Percentiles rank a stretch among this genome's conserved stretches.
These are phyloP conservation scores for Globisporangium heterothallicum DNA, from an alignment of 352 stramenopile species.

Conservation along the genomic window DNA sequence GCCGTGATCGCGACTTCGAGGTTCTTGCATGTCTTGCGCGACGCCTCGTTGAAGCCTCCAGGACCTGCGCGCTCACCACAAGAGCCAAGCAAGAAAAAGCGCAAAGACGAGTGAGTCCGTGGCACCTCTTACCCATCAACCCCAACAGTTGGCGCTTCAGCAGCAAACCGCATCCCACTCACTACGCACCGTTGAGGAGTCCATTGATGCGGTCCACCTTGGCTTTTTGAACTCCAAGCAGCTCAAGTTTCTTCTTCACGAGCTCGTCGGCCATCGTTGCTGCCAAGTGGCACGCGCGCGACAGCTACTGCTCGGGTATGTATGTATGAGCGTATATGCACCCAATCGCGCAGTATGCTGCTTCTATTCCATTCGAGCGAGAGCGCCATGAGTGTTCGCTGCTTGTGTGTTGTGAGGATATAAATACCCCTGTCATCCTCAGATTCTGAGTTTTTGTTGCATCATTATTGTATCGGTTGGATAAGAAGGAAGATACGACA, in stretches of 20 bases:
- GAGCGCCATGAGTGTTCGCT: too few species aligned
- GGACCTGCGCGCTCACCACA: constrained; percentile 20
- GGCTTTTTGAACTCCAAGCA: constrained; percentile 61
- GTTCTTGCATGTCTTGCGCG: constrained; percentile 77
- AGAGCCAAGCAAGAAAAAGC: not conserved
- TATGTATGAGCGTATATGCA: not conserved
- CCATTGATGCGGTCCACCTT: constrained; percentile 58
- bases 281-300: too few species aligned
- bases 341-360: not conserved
- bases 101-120: not conserved
- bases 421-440: constrained; percentile 8
- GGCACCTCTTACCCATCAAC: too few species aligned
- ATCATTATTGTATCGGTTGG: too few species aligned
- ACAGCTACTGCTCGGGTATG: not conserved
- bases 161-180: too few species aligned
- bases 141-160: too few species aligned
- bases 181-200: constrained; percentile 39
- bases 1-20: constrained; percentile 69
- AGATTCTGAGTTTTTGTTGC: constrained; percentile 1
- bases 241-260: constrained; percentile 72
- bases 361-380: not conserved
- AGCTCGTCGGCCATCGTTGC: constrained; percentile 56
- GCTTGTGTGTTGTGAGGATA: too few species aligned
- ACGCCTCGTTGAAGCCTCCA: constrained; percentile 67
- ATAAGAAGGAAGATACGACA: too few species aligned